These are phyloP conservation scores for Cystobasidium onofrii DNA, from an alignment of 768 basidiomycete genomes.

Conservation along the genomic window DNA sequence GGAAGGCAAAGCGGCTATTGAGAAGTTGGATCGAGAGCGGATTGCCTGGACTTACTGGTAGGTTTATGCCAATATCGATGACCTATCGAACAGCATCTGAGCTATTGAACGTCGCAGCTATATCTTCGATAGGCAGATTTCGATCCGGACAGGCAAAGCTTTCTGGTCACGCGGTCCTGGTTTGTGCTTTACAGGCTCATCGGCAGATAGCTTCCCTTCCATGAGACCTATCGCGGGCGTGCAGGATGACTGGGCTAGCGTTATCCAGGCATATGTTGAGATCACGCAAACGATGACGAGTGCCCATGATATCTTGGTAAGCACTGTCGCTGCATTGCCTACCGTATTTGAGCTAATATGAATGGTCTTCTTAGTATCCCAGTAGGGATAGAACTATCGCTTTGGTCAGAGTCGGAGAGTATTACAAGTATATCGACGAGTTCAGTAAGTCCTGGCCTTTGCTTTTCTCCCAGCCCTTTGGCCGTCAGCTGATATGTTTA, in stretches of 20 bases:
- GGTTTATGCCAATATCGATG: background rate
- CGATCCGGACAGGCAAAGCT: constrained; percentile 38
- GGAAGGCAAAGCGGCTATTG: constrained; percentile 7
- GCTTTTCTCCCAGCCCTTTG: no score
- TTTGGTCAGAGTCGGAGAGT: constrained; percentile 34
- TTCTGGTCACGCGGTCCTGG: constrained; percentile 39
- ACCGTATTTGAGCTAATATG: background rate
- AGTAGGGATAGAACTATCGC: constrained; percentile 36
- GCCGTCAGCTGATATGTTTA: no score
- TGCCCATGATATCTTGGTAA: constrained; percentile 35
- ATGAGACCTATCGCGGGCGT: constrained; percentile 31
- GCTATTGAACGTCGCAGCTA: constrained; percentile 30
- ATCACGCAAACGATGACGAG: constrained; percentile 35
- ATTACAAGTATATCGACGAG: constrained; percentile 37
- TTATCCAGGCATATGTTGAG: constrained; percentile 35
- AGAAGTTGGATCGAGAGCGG: constrained; percentile 35
- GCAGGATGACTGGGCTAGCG: constrained; percentile 37
- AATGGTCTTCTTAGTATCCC: constrained; percentile 20
- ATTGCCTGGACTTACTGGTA: constrained; percentile 37
- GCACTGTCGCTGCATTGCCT: background rate
- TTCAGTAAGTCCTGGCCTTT: constrained; percentile 33
- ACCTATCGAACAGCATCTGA: background rate
- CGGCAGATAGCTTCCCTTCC: constrained; percentile 36
- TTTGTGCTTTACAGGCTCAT: constrained; percentile 29
- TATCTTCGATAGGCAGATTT: constrained; percentile 37